These are phyloP conservation scores for Podaxis sp. DNA, from an alignment of 768 basidiomycete species.

Conservation along the genomic window DNA sequence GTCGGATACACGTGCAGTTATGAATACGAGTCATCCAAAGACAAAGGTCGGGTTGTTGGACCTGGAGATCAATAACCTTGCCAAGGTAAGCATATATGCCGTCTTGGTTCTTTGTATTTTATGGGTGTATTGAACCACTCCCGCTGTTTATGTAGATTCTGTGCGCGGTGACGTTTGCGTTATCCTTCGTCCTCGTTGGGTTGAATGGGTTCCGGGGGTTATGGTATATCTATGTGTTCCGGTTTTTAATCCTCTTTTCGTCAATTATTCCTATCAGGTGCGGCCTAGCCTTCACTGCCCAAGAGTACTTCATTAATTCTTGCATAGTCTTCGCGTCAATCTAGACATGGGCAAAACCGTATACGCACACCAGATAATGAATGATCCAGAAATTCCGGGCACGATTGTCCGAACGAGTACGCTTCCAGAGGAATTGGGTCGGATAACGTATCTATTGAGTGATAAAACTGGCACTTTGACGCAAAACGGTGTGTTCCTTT, in stretches of 20 bases:
- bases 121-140: neutral
- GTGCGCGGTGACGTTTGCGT: conserved; percentile 87
- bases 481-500: conserved; percentile 71
- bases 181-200: conserved; percentile 90
- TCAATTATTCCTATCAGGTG: conserved; percentile 99
- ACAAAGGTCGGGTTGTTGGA: conserved; percentile 93
- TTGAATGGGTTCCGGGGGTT: conserved; percentile 92
- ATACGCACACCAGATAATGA: conserved; percentile 94
- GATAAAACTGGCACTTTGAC: conserved; percentile 99
- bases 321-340: conserved; percentile 87
- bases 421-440: conserved; percentile 91
- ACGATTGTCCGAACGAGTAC: conserved; percentile 98
- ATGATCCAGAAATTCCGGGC: conserved; percentile 85
- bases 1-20: conserved; percentile 90
- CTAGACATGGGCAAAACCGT: conserved; percentile 99
- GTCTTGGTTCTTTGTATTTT: neutral
- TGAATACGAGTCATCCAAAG: conserved; percentile 97
- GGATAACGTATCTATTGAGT: conserved; percentile 92
- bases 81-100: conserved; percentile 70
- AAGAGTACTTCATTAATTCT: neutral
- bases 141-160: conserved; percentile 59
- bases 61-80: conserved; percentile 90
- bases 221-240: conserved; percentile 95
- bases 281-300: conserved; percentile 18
- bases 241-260: conserved; percentile 96